Base-by-base conservation (phyloP, 148 eudicot genomes). In the Rhododendron henanense region DNA sequence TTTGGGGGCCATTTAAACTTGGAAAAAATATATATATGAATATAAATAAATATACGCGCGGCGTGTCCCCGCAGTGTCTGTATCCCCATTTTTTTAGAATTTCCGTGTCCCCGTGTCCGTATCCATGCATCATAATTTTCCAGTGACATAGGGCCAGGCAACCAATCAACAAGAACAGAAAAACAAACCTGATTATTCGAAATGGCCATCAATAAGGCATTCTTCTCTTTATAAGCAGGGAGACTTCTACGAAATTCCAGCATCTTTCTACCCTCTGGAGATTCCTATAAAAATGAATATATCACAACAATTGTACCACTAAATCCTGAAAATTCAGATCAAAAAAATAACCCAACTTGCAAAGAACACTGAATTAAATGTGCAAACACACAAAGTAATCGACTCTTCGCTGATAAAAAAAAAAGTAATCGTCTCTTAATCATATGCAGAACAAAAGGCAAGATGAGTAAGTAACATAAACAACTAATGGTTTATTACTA, bases 201-300 rank as follows among this genome's bases (percentile, higher is more conserved):
- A 85, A 97, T 95, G 79, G 96, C 92, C 89, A 87, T 87, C 89
- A 97, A 81, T 85, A 97, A 90, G 81, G 94, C 89, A 89, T 93
- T 95, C 85, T 94, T 94, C 85, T 97, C 95, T 87, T 95, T 95
- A 87, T 91, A 97, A 65, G 96, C 98, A 83, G 99, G 99, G 78
- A 97, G 98, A 88, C 93, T 90, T 85, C 86, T 91, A 47, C 99
- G 98, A 80, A 95, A 97, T 77, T 94, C 93, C 91, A 92, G 83
- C 89, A 94, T 94, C 91, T 89, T 91, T 89, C 88, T 89, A 39
- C 99, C 99, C 87, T 93, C 98, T 86, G 91, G 85, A 87, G 96
- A 95, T 79, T 93, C 94, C 99, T 97, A 89, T 85, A 81, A 82
- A 13, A 79, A 88, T 33, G 50, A 69, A 81, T 23, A 28, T 81